Conservation (phyloP, 176 grass and related monocot species). For the Zea mays region DNA sequence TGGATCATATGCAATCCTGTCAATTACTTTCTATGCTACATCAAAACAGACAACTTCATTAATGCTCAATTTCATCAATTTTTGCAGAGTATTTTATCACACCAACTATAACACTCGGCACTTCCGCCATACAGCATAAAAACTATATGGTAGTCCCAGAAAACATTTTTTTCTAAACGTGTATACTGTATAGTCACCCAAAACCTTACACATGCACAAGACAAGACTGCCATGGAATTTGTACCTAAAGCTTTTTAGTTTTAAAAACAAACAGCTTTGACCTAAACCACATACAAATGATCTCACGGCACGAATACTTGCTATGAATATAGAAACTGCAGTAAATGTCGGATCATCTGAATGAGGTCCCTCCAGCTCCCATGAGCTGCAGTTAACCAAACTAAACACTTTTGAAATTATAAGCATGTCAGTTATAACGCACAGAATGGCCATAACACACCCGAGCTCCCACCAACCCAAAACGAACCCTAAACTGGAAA, state of each 20-base stretch:
- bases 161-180: background rate
- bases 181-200: background rate
- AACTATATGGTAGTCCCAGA: background rate
- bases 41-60: background rate
- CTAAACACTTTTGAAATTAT: background rate
- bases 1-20: background rate
- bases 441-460: background rate
- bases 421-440: background rate
- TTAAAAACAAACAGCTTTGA: slow-evolving; percentile 1
- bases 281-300: slow-evolving; percentile 5
- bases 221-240: background rate
- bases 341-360: background rate
- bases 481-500: background rate
- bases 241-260: background rate
- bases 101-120: background rate
- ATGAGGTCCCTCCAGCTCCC: background rate
- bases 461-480: background rate
- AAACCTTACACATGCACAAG: background rate
- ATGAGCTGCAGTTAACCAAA: background rate
- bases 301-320: background rate
- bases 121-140: background rate
- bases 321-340: background rate
- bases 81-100: background rate
- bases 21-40: background rate
- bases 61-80: background rate